phyloP scores from a whole-genome alignment of 768 basidiomycete genomes.

The Tephrocybe sp. region DNA sequence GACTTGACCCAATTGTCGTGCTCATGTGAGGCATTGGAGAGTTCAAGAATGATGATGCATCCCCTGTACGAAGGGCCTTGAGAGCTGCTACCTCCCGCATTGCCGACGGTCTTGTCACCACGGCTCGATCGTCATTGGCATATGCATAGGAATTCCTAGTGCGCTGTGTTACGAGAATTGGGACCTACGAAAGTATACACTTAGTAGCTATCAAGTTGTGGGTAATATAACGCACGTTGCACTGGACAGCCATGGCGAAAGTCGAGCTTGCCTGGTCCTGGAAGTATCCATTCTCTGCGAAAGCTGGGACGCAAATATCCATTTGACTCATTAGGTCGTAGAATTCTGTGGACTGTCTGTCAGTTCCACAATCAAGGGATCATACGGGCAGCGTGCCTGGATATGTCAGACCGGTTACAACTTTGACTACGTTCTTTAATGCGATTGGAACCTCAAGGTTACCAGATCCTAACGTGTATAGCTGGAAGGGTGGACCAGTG shows the following conservation, averaged over 20 bases:
- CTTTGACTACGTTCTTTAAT: slow-evolving; percentile 35
- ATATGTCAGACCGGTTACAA: slow-evolving; percentile 34
- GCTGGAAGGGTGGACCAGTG: slow-evolving; percentile 30
- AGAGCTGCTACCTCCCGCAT: slow-evolving; percentile 39
- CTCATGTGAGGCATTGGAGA: slow-evolving; percentile 13
- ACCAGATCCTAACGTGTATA: slow-evolving; percentile 34
- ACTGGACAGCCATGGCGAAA: slow-evolving; percentile 38
- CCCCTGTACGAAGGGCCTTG: slow-evolving; percentile 33
- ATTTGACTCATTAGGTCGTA: slow-evolving; percentile 35
- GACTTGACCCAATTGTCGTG: slow-evolving; percentile 16
- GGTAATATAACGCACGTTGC: slow-evolving; percentile 27
- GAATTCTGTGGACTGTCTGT: slow-evolving; percentile 22
- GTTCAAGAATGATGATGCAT: slow-evolving; percentile 23
- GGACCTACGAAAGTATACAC: slow-evolving; percentile 24
- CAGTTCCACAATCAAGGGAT: background rate
- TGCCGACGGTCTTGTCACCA: slow-evolving; percentile 38
- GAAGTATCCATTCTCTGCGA: slow-evolving; percentile 34
- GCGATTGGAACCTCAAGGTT: slow-evolving; percentile 32
- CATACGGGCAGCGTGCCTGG: slow-evolving; percentile 12
- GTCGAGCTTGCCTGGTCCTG: slow-evolving; percentile 40
- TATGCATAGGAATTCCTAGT: slow-evolving; percentile 37
- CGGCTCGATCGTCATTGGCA: slow-evolving; percentile 33
- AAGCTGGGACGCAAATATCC: slow-evolving; percentile 44
- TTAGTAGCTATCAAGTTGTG: background rate
- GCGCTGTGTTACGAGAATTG: slow-evolving; percentile 40